These are phyloP conservation scores for Aspergillus avenaceus DNA, from an alignment of 495 filamentous ascomycete species.

Conservation along the genomic window DNA sequence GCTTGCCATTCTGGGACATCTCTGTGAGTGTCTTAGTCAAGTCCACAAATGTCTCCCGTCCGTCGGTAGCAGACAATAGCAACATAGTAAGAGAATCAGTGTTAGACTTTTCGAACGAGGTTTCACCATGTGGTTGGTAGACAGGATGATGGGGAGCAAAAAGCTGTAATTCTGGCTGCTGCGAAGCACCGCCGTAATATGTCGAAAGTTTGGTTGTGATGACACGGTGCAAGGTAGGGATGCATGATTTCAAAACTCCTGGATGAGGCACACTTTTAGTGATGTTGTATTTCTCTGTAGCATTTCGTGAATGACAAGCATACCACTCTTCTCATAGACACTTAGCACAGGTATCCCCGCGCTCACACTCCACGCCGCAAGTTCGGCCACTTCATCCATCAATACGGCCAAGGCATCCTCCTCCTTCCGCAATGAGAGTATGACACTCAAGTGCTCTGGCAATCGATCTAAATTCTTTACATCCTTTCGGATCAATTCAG, in stretches of 20 bases:
- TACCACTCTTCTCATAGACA: slow-evolving; percentile 89
- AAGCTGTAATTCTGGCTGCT: slow-evolving; percentile 63
- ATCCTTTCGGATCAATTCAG: slow-evolving; percentile 84
- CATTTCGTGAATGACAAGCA: slow-evolving; percentile 11
- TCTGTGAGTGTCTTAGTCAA: slow-evolving; percentile 90
- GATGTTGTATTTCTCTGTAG: neutral
- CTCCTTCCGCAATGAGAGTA: slow-evolving; percentile 70
- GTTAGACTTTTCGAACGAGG: slow-evolving; percentile 11
- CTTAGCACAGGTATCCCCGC: slow-evolving; percentile 80
- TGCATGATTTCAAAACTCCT: slow-evolving; percentile 85
- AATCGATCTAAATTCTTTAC: slow-evolving; percentile 67
- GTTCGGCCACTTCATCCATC: slow-evolving; percentile 84
- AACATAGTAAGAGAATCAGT: slow-evolving; percentile 65
- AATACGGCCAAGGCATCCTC: slow-evolving; percentile 71
- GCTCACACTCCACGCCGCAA: slow-evolving; percentile 87
- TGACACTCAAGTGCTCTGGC: slow-evolving; percentile 82
- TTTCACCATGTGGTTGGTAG: slow-evolving; percentile 12
- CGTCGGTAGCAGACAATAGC: slow-evolving; percentile 84
- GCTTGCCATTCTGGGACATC: slow-evolving; percentile 87
- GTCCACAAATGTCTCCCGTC: slow-evolving; percentile 88
- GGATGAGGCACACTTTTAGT: slow-evolving; percentile 5
- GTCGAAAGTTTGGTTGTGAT: slow-evolving; percentile 69
- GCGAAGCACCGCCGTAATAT: slow-evolving; percentile 69
- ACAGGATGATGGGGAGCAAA: slow-evolving; percentile 66
- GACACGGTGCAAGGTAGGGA: slow-evolving; percentile 69